Conservation (phyloP, 2,329 filamentous ascomycete species). For the Stagonosporopsis rhizophila region DNA sequence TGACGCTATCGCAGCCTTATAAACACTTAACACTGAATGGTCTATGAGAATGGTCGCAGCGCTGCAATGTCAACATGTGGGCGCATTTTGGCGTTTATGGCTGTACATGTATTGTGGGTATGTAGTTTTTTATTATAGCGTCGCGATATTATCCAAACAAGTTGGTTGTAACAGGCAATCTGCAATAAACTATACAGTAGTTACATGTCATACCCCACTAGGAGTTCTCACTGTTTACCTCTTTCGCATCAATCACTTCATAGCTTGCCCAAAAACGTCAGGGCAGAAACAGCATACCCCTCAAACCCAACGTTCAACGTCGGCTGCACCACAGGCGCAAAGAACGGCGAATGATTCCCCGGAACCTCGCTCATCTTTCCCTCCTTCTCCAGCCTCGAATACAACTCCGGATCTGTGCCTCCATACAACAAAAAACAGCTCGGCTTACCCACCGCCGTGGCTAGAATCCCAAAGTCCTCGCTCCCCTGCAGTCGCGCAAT, state of each 20-base stretch:
- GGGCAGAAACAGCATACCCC: constrained; percentile 59
- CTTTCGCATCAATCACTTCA: neutral
- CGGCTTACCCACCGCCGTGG: constrained; percentile 57
- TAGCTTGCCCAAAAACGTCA: constrained; percentile 53
- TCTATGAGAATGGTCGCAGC: neutral
- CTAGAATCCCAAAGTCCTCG: constrained; percentile 67
- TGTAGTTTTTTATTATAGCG: neutral
- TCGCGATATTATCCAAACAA: neutral
- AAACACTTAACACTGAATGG: neutral
- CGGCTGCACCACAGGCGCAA: constrained; percentile 65
- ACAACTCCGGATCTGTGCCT: constrained; percentile 58
- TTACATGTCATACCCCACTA: neutral
- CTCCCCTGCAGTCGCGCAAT: constrained; percentile 55
- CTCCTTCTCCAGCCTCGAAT: constrained; percentile 58
- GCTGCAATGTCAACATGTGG: neutral
- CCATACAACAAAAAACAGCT: constrained; percentile 65
- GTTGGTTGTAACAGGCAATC: neutral
- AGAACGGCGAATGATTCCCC: constrained; percentile 66
- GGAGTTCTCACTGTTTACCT: neutral
- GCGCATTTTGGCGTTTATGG: neutral
- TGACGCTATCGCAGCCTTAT: constrained; percentile 64
- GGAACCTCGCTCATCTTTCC: constrained; percentile 60
- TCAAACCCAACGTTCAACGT: constrained; percentile 62
- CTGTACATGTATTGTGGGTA: neutral
- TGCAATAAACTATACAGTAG: neutral